A percentile compares a stretch with the other conserved stretches of the same genome.
Evolutionary conservation across 2,329 filamentous ascomycete species (phyloP).

Genomic region (Pseudogymnoascus sp.): DNA sequence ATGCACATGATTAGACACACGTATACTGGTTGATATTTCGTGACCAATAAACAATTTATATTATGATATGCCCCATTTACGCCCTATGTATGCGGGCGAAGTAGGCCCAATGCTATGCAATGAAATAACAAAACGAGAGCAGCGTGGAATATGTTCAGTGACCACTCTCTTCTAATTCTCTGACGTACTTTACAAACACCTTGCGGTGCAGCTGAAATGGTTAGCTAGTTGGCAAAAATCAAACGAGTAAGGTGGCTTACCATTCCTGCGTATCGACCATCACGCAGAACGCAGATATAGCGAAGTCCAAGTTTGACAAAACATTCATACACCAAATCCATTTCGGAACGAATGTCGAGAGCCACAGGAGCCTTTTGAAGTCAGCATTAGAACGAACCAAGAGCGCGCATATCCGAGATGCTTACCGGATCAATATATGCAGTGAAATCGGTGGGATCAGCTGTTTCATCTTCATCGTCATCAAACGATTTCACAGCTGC

Average conservation of each 20-base stretch:
- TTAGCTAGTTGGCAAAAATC: slow-evolving; percentile 9
- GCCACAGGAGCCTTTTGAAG: slow-evolving; percentile 65
- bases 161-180: slow-evolving; percentile 58
- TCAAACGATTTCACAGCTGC: slow-evolving; percentile 54
- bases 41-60: not conserved
- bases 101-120: not conserved
- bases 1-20: not conserved
- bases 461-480: slow-evolving; percentile 51
- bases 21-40: not conserved
- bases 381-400: not conserved
- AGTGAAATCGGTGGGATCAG: slow-evolving; percentile 75
- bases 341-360: slow-evolving; percentile 78
- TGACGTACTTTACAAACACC: slow-evolving; percentile 88
- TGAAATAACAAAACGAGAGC: not conserved
- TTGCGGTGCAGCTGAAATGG: slow-evolving; percentile 74
- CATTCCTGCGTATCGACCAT: slow-evolving; percentile 82
- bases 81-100: not conserved
- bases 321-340: slow-evolving; percentile 93
- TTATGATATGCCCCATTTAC: not conserved
- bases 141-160: not conserved
- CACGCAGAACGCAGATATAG: slow-evolving; percentile 80
- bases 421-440: slow-evolving; percentile 79
- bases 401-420: not conserved
- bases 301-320: slow-evolving; percentile 89
- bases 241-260: slow-evolving; percentile 42